Evolutionary conservation across 352 stramenopile genomes (phyloP).

Genomic region (Globisporangium splendens): DNA sequence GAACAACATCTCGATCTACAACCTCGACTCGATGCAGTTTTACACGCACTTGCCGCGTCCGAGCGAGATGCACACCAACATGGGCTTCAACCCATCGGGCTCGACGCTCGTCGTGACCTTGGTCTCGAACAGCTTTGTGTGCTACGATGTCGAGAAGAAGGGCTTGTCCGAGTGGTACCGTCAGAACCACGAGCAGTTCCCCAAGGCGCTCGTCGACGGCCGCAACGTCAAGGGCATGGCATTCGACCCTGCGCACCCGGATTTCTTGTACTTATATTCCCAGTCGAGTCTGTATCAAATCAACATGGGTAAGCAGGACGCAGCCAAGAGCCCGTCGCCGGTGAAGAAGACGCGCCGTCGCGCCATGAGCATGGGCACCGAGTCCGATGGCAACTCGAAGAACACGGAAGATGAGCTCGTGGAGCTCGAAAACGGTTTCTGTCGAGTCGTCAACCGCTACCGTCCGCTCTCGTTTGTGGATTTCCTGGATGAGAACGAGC

Average conservation of each 20-base stretch:
- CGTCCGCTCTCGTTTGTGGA: slow-evolving; percentile 82
- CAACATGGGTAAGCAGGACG: slow-evolving; percentile 53
- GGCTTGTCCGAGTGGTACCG: slow-evolving; percentile 72
- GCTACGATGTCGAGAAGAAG: slow-evolving; percentile 84
- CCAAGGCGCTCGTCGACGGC: slow-evolving; percentile 69
- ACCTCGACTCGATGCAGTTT: slow-evolving; percentile 85
- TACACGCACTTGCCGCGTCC: slow-evolving; percentile 64
- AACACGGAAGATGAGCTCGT: slow-evolving; percentile 56
- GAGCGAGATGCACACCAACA: slow-evolving; percentile 72
- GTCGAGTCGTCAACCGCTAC: slow-evolving; percentile 78
- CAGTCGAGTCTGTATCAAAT: slow-evolving; percentile 81
- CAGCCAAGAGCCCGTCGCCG: slow-evolving; percentile 21
- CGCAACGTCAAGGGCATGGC: slow-evolving; percentile 78
- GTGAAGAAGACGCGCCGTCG: slow-evolving; percentile 43
- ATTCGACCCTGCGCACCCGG: slow-evolving; percentile 71
- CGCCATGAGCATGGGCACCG: slow-evolving; percentile 56
- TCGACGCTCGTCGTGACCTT: slow-evolving; percentile 79
- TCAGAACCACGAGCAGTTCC: slow-evolving; percentile 60
- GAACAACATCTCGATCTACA: slow-evolving; percentile 79
- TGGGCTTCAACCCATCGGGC: slow-evolving; percentile 72
- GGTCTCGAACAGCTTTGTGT: slow-evolving; percentile 82
- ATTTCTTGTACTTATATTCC: slow-evolving; percentile 79
- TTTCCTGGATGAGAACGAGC: slow-evolving; percentile 70
- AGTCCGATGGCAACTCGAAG: slow-evolving; percentile 43
- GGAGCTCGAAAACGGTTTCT: slow-evolving; percentile 63